Evolutionary conservation across 1,284 basidiomycete species (phyloP).

Genomic region (Fomitopsis schrenkii): DNA sequence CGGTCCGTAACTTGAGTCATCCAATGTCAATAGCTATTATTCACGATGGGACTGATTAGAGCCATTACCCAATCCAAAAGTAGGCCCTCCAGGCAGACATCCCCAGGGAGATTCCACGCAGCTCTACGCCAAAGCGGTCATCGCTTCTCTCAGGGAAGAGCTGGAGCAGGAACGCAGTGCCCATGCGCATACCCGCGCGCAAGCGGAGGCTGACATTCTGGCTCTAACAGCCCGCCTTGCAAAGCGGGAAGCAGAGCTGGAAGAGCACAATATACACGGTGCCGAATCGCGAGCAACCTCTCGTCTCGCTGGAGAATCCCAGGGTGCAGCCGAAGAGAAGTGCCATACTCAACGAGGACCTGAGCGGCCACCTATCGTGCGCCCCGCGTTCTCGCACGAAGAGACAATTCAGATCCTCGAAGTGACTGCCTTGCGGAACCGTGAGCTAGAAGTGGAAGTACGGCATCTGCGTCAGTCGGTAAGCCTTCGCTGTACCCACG

Average conservation of each 20-base stretch:
- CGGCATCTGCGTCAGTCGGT: constrained; percentile 36
- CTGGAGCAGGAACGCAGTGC: constrained; percentile 42
- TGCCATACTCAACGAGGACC: background rate
- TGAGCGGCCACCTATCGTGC: background rate
- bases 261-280: constrained; percentile 21
- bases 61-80: background rate
- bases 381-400: constrained; percentile 21
- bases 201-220: constrained; percentile 39
- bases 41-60: background rate
- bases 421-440: constrained; percentile 37
- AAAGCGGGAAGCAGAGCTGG: constrained; percentile 51
- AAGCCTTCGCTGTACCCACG: constrained; percentile 9
- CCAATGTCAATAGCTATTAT: background rate
- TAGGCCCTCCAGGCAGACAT: background rate
- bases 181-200: constrained; percentile 36
- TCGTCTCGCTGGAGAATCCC: background rate
- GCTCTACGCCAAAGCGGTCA: constrained; percentile 23
- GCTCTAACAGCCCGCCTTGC: constrained; percentile 52
- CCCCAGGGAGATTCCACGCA: background rate
- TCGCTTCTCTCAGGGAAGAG: constrained; percentile 39
- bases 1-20: constrained; percentile 30
- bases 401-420: constrained; percentile 40
- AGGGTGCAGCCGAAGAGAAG: background rate
- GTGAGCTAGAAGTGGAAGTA: constrained; percentile 43
- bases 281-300: background rate